A percentile compares a stretch with the other conserved stretches of the same genome.
These are phyloP conservation scores for Pleodorina starrii DNA, from an alignment of 139 green algal species.

Conservation along the genomic window DNA sequence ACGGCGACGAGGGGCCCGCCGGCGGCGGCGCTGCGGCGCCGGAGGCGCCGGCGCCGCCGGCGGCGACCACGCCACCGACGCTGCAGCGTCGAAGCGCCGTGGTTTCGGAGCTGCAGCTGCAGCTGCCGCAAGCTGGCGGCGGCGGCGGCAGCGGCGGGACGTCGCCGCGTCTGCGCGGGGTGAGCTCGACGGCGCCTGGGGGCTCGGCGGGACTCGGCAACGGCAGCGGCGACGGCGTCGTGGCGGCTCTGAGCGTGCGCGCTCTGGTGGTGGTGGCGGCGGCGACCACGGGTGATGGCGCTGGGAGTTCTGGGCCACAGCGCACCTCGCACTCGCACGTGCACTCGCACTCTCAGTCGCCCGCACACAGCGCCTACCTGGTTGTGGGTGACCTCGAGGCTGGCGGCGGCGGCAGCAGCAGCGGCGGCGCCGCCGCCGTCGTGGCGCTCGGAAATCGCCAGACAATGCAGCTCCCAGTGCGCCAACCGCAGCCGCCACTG, in stretches of 20 bases:
- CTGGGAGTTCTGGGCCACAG: background rate
- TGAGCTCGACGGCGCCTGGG: too few species aligned
- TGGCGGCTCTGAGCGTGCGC: too few species aligned
- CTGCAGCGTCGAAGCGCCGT: background rate
- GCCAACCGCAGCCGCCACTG: conserved; percentile 3
- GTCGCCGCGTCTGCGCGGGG: too few species aligned
- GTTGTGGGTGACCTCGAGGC: too few species aligned
- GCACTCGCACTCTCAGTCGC: too few species aligned
- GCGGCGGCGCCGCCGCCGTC: background rate
- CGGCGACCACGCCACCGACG: background rate
- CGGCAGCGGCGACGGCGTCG: background rate
- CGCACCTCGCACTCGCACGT: too few species aligned
- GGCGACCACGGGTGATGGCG: background rate
- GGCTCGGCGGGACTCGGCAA: too few species aligned
- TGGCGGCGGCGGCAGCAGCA: background rate
- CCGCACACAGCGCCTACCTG: too few species aligned
- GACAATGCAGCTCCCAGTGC: conserved; percentile 7
- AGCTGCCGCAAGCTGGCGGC: background rate
- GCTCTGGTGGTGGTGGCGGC: background rate
- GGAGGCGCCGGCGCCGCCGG: background rate
- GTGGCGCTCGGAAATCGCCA: background rate
- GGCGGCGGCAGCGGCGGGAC: background rate
- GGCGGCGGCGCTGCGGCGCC: background rate
- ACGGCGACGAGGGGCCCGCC: background rate
- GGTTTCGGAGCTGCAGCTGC: background rate